Percentiles rank a stretch among this genome's conserved stretches.
Evolutionary conservation across 129 eudicot species (phyloP).

Genomic region (Artemisia tridentata): DNA sequence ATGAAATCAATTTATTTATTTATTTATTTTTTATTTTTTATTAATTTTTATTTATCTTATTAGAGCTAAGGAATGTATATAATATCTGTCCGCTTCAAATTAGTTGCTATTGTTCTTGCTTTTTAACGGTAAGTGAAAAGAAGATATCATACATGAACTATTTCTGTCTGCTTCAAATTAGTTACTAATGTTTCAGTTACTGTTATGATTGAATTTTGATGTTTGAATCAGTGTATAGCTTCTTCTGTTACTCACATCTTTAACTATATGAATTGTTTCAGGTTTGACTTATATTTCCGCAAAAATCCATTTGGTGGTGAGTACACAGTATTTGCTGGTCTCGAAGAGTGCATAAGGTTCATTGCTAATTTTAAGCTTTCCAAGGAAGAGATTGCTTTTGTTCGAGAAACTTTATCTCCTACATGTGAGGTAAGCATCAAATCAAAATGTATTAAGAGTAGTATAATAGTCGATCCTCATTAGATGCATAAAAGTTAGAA

Average conservation of each 20-base stretch:
- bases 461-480: not conserved
- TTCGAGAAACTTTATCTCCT: conserved; percentile 58
- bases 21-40: too few relatives aligned
- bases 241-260: not conserved
- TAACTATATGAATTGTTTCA: conserved; percentile 31
- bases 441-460: not conserved
- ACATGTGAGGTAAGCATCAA: conserved; percentile 71
- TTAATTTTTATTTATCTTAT: too few relatives aligned
- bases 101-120: too few relatives aligned
- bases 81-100: too few relatives aligned
- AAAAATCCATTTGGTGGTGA: conserved; percentile 95
- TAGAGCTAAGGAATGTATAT: too few relatives aligned
- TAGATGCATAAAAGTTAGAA: not conserved
- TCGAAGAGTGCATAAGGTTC: conserved; percentile 90
- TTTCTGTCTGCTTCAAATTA: not conserved
- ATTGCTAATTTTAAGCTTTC: conserved; percentile 73
- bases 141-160: not conserved
- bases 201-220: conserved; percentile 2
- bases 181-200: not conserved
- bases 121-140: too few relatives aligned
- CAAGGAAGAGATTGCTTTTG: conserved; percentile 70
- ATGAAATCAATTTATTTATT: too few relatives aligned
- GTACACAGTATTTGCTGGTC: conserved; percentile 90
- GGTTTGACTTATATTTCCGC: conserved; percentile 91
- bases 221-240: not conserved